These are phyloP conservation scores for Zygoascus flipseniorum DNA, from an alignment of 805 yeast genomes.

Conservation along the genomic window DNA sequence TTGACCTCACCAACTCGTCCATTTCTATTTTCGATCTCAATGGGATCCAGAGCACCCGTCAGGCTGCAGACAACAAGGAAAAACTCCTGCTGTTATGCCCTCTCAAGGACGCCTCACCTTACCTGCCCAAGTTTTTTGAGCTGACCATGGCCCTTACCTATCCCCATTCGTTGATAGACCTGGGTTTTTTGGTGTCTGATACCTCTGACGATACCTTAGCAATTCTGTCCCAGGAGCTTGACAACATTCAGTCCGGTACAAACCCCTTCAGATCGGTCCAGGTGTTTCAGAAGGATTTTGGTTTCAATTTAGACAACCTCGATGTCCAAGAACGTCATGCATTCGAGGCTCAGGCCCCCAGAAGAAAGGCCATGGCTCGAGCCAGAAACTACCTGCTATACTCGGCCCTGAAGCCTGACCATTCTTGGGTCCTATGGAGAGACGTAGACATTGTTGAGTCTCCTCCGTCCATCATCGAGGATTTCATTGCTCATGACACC, in stretches of 20 bases:
- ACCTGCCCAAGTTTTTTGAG: conserved; percentile 73
- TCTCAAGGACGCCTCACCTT: conserved; percentile 69
- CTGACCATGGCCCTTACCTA: conserved; percentile 81
- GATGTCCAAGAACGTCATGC: conserved; percentile 80
- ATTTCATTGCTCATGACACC: conserved; percentile 75
- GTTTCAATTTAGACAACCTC: conserved; percentile 66
- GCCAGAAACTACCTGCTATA: conserved; percentile 81
- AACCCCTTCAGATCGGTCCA: conserved; percentile 70
- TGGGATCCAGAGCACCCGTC: conserved; percentile 14
- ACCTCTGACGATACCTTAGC: conserved; percentile 67
- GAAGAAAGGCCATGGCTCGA: conserved; percentile 79
- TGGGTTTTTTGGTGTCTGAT: conserved; percentile 70
- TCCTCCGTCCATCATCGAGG: conserved; percentile 71
- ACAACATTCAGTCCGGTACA: conserved; percentile 52
- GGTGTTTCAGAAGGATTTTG: conserved; percentile 86
- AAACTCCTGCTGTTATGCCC: conserved; percentile 66
- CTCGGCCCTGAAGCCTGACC: conserved; percentile 75
- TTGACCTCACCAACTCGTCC: conserved; percentile 5
- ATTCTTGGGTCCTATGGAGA: conserved; percentile 86
- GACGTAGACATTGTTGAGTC: conserved; percentile 84
- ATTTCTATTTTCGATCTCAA: conserved; percentile 13
- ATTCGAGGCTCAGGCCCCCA: conserved; percentile 82
- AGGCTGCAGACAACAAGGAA: conserved; percentile 36
- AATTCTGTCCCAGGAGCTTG: conserved; percentile 63
- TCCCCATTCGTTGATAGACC: conserved; percentile 68